A percentile compares a stretch with the other conserved stretches of the same genome.
These are phyloP conservation scores for Eutrema japonicum DNA, from an alignment of 345 rosid genomes.

Conservation along the genomic window DNA sequence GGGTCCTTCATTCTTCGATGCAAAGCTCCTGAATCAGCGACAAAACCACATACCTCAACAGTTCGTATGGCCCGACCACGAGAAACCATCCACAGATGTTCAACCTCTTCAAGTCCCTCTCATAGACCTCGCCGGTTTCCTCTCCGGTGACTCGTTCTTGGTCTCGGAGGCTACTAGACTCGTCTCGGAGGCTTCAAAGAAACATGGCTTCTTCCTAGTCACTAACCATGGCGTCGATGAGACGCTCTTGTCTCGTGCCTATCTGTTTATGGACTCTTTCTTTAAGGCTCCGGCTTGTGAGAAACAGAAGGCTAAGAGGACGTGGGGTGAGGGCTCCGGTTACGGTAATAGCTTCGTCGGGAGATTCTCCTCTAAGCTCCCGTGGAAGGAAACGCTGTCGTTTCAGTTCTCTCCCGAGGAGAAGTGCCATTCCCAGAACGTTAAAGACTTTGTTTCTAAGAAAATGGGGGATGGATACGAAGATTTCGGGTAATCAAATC, in stretches of 20 bases:
- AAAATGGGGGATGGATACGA: slow-evolving; percentile 64
- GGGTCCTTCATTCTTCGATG: slow-evolving; percentile 57
- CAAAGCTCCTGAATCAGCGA: slow-evolving; percentile 50
- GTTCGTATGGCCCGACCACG: slow-evolving; percentile 90
- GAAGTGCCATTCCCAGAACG: slow-evolving; percentile 29
- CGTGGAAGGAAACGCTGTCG: slow-evolving; percentile 94
- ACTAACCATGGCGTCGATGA: slow-evolving; percentile 75
- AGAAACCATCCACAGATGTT: slow-evolving; percentile 55
- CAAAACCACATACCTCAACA: slow-evolving; percentile 60
- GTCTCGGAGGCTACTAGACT: slow-evolving; percentile 50
- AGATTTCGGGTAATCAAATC: slow-evolving; percentile 62
- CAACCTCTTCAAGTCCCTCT: slow-evolving; percentile 67
- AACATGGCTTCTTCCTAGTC: slow-evolving; percentile 82
- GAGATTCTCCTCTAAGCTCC: slow-evolving; percentile 77
- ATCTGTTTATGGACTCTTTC: slow-evolving; percentile 55
- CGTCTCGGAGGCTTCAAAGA: slow-evolving; percentile 68
- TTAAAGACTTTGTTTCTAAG: slow-evolving; percentile 55
- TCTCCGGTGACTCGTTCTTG: slow-evolving; percentile 55
- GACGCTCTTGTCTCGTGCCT: slow-evolving; percentile 55
- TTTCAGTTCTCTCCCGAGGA: slow-evolving; percentile 55
- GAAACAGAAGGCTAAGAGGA: slow-evolving; percentile 71
- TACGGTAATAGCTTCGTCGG: slow-evolving; percentile 89
- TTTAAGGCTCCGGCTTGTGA: slow-evolving; percentile 56
- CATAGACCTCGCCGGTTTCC: slow-evolving; percentile 60
- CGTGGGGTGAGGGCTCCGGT: slow-evolving; percentile 67